Evolutionary conservation across 1,284 basidiomycete species (phyloP).

Genomic region (Cryptococcus sp.): DNA sequence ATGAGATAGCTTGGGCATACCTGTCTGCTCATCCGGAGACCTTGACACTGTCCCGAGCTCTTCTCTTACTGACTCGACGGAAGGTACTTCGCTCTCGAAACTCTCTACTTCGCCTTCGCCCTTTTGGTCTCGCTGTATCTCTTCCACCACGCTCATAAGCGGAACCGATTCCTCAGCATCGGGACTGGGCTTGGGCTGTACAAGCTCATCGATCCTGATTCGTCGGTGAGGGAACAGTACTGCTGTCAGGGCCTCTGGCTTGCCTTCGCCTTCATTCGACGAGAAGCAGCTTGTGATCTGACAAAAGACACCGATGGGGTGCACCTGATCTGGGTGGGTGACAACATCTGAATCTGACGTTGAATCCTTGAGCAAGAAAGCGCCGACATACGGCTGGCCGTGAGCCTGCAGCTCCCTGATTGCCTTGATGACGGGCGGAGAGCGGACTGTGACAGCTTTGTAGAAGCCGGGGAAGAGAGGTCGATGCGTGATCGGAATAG

Average conservation of each 20-base stretch:
- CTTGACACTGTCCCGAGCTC: conserved; percentile 35
- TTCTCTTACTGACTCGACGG: conserved; percentile 58
- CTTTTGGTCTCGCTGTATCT: conserved; percentile 28
- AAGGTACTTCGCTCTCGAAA: conserved; percentile 57
- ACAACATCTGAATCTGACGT: conserved; percentile 92
- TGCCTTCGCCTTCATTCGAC: conserved; percentile 55
- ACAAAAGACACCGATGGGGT: conserved; percentile 93
- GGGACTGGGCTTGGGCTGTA: conserved; percentile 33
- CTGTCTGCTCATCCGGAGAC: conserved; percentile 50
- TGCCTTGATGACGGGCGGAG: conserved; percentile 87
- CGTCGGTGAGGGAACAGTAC: conserved; percentile 94
- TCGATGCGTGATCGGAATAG: conserved; percentile 91
- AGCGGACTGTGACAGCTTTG: conserved; percentile 90
- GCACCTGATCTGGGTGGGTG: conserved; percentile 82
- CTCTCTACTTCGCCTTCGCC: conserved; percentile 59
- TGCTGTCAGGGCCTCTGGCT: conserved; percentile 81
- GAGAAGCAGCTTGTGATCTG: conserved; percentile 96
- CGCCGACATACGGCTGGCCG: conserved; percentile 96
- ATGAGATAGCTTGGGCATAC: conserved; percentile 9
- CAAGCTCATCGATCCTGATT: conserved; percentile 84
- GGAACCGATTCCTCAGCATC: conserved; percentile 17
- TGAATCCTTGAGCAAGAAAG: conserved; percentile 95
- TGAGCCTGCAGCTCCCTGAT: conserved; percentile 96
- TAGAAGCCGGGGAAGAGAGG: conserved; percentile 98
- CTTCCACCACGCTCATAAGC: conserved; percentile 26